phyloP scores from a whole-genome alignment of 768 basidiomycete species.

The Dendrothele bispora region DNA sequence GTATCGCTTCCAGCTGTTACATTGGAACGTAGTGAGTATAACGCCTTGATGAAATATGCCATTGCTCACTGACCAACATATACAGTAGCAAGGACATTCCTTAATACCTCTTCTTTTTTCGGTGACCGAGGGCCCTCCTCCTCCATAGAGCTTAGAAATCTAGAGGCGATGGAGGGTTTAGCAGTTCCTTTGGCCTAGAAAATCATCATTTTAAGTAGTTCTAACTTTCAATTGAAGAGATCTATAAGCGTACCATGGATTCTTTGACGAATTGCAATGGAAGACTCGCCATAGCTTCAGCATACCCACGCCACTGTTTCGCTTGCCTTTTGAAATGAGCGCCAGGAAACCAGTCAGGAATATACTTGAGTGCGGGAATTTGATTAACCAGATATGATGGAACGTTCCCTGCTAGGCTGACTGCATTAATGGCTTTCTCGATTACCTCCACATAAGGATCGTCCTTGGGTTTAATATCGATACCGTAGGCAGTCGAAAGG shows the following conservation, averaged over 20 bases:
- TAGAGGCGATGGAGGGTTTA: slow-evolving; percentile 32
- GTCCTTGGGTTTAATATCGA: slow-evolving; percentile 26
- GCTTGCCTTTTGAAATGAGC: slow-evolving; percentile 41
- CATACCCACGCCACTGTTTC: slow-evolving; percentile 29
- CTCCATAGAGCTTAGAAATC: slow-evolving; percentile 38
- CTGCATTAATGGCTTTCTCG: too few relatives aligned
- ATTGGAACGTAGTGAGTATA: too few relatives aligned
- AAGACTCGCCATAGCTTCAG: slow-evolving; percentile 34
- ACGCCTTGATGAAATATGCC: too few relatives aligned
- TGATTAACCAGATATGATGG: slow-evolving; percentile 24
- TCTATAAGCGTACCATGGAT: slow-evolving; percentile 24
- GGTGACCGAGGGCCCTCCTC: slow-evolving; percentile 20
- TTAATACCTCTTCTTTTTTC: slow-evolving; percentile 32
- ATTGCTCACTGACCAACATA: slow-evolving; percentile 42
- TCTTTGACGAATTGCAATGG: slow-evolving; percentile 39
- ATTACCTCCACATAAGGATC: slow-evolving; percentile 34
- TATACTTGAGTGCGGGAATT: slow-evolving; percentile 34
- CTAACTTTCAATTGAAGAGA: background rate
- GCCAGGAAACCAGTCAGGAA: slow-evolving; percentile 43
- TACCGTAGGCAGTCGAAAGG: slow-evolving; percentile 33
- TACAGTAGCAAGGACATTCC: slow-evolving; percentile 42
- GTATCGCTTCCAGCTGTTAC: too few relatives aligned
- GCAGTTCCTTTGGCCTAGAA: slow-evolving; percentile 27
- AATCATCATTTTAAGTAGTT: background rate
- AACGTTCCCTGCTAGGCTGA: too few relatives aligned